Conservation (phyloP, 352 stramenopile genomes). For the Globisporangium echinulatum region DNA sequence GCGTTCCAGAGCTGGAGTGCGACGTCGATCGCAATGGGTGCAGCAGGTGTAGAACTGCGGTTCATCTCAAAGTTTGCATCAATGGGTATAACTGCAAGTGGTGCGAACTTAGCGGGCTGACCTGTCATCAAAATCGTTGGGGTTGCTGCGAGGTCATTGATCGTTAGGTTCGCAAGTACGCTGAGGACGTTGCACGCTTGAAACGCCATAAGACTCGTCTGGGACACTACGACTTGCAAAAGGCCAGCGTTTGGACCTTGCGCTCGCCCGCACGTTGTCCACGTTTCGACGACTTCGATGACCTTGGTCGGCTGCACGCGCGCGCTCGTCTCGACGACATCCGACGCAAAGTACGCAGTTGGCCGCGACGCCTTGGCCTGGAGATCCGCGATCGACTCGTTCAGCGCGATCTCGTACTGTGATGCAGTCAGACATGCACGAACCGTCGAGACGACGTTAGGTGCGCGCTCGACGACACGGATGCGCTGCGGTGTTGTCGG, state of each 20-base stretch:
- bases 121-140: too few species aligned
- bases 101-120: background rate
- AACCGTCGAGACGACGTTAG: slow-evolving; percentile 12
- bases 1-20: slow-evolving; percentile 31
- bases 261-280: slow-evolving; percentile 24
- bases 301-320: slow-evolving; percentile 30
- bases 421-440: slow-evolving; percentile 18
- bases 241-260: slow-evolving; percentile 7
- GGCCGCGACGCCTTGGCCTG: slow-evolving; percentile 38
- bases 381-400: slow-evolving; percentile 28
- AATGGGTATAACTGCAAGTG: slow-evolving; percentile 17
- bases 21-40: slow-evolving; percentile 26
- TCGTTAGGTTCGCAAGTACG: slow-evolving; percentile 20
- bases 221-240: slow-evolving; percentile 2
- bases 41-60: slow-evolving; percentile 8
- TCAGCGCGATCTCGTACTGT: slow-evolving; percentile 25
- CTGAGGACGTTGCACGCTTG: slow-evolving; percentile 48
- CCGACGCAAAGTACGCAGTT: slow-evolving; percentile 31
- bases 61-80: slow-evolving; percentile 62
- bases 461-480: slow-evolving; percentile 11
- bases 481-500: slow-evolving; percentile 22
- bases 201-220: slow-evolving; percentile 27
- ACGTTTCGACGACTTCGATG: slow-evolving; percentile 30
- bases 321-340: slow-evolving; percentile 39
- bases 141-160: slow-evolving; percentile 1